Percentiles rank a stretch among this genome's conserved stretches.
Conservation (phyloP, 176 grass and related monocot species). For the Rhynchospora breviuscula region DNA sequence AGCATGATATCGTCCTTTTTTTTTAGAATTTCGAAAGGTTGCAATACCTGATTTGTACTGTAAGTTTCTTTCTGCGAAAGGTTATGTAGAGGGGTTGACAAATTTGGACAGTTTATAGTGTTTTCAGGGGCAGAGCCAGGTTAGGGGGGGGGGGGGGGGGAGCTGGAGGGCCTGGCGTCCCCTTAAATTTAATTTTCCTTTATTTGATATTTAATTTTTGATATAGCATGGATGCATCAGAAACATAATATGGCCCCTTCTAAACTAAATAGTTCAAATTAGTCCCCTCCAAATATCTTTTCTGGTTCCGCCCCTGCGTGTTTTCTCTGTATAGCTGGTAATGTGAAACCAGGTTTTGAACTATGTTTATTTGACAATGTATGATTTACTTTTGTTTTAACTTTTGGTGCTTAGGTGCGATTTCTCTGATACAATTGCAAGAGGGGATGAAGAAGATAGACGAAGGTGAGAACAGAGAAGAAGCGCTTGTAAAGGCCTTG, state of each 20-base stretch:
- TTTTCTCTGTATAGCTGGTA: neutral
- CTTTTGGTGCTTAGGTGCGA: constrained; percentile 48
- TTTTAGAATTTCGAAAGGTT: neutral
- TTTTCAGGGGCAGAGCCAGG: neutral
- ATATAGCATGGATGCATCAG: too few relatives aligned
- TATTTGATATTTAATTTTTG: too few relatives aligned
- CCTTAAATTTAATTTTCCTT: too few relatives aligned
- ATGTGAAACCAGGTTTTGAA: neutral
- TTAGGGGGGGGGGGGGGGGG: too few relatives aligned
- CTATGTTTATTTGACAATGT: neutral
- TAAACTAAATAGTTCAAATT: too few relatives aligned
- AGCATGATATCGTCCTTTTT: neutral
- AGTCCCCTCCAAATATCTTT: too few relatives aligned
- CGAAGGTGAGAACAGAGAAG: constrained; percentile 56
- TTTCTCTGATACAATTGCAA: constrained; percentile 79
- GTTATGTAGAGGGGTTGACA: neutral
- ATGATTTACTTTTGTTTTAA: neutral
- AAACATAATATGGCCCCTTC: too few relatives aligned
- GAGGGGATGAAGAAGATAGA: constrained; percentile 76
- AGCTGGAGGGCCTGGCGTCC: too few relatives aligned
- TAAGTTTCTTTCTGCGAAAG: neutral
- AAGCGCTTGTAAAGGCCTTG: constrained; percentile 38
- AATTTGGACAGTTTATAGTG: neutral
- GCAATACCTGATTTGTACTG: neutral
- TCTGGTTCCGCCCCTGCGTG: too few relatives aligned